Conservation (phyloP, 106 monocot genomes). For the Dioscorea alata region DNA sequence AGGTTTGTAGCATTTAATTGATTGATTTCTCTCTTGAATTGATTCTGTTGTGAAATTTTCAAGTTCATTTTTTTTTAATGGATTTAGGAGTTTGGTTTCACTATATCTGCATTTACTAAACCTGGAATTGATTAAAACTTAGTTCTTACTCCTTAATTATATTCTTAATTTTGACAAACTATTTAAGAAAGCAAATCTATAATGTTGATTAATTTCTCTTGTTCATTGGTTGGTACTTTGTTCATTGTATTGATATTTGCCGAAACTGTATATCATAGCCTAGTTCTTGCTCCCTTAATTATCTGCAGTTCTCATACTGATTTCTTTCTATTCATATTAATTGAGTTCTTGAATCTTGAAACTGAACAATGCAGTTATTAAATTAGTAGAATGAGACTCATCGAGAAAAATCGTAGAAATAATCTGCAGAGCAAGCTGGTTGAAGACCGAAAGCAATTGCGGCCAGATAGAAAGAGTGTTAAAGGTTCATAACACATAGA, state of each 20-base stretch:
- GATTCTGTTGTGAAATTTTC: no score
- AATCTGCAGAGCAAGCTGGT: constrained; percentile 80
- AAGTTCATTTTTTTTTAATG: no score
- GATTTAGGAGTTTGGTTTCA: no score
- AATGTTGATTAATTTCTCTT: not conserved
- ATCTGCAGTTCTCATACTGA: not conserved
- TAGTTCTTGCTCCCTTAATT: not conserved
- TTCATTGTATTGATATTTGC: not conserved
- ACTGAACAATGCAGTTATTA: constrained; percentile 47
- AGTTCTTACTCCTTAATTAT: no score
- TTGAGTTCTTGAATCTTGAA: not conserved
- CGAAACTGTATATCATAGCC: not conserved
- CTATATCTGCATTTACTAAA: no score
- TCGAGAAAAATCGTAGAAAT: constrained; percentile 96
- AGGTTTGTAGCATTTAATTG: no score
- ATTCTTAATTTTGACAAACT: no score
- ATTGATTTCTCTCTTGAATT: no score
- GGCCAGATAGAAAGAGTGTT: constrained; percentile 75
- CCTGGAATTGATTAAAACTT: no score
- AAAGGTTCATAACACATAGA: constrained; percentile 91
- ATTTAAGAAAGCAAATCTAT: not conserved
- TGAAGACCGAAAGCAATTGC: constrained; percentile 60
- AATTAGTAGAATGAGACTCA: constrained; percentile 85
- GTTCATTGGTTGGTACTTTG: not conserved
- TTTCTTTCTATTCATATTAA: not conserved